phyloP scores from a whole-genome alignment of 169 alveolate genomes.

The Eimeria falciformis region DNA sequence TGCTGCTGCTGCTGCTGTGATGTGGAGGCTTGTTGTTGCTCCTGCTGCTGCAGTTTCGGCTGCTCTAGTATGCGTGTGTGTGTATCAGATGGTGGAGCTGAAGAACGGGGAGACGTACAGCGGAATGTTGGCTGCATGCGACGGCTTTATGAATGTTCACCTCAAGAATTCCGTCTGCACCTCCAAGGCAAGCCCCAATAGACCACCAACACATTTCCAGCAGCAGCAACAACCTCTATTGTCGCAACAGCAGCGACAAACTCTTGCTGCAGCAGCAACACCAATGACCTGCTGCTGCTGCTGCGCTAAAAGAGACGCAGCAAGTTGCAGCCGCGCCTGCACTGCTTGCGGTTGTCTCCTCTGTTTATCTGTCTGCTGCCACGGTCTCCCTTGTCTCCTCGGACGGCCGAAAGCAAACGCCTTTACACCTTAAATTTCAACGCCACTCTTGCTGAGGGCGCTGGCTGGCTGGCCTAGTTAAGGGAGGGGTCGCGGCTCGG shows the following conservation, averaged over 20 bases:
- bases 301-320: neutral
- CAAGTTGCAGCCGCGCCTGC: neutral
- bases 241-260: neutral
- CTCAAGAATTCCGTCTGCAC: slow-evolving; percentile 82
- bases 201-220: neutral
- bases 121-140: slow-evolving; percentile 83
- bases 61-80: neutral
- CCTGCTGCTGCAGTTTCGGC: neutral
- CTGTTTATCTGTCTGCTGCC: neutral
- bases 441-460: too few relatives aligned
- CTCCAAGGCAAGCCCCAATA: slow-evolving; percentile 71
- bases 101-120: slow-evolving; percentile 84
- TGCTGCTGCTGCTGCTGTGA: neutral
- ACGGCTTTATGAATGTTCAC: slow-evolving; percentile 83
- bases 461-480: too few relatives aligned
- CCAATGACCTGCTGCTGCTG: too few relatives aligned
- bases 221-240: neutral
- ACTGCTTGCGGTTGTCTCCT: too few relatives aligned
- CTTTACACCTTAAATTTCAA: too few relatives aligned
- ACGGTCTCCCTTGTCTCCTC: too few relatives aligned
- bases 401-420: too few relatives aligned
- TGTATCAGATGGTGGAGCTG: slow-evolving; percentile 82
- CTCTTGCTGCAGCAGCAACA: neutral
- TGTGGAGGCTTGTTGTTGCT: too few relatives aligned
- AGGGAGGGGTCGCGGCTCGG: neutral